Base-by-base conservation (phyloP, 2,329 filamentous ascomycete genomes). In the Coniochaeta pulveracea region DNA sequence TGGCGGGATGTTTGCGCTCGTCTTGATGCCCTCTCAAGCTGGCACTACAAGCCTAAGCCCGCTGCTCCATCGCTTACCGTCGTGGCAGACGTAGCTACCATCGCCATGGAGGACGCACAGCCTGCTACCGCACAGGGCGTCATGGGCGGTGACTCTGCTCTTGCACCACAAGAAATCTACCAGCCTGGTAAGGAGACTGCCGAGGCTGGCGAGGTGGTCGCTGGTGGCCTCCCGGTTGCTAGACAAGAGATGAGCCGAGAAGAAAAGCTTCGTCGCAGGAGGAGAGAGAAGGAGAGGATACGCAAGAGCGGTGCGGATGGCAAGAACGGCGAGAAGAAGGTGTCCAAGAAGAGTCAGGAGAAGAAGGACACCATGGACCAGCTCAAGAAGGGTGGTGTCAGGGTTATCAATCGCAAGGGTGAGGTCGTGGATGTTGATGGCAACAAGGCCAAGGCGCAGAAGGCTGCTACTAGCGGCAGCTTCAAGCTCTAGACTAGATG, bases 91-190 rank as follows among this genome's bases (percentile, higher is more conserved):
- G 84, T 91, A 4, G 85, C 88, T n/a, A 85, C 84, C 4, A 79
- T 96, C 43, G 71, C 74, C 44, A 93, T 96, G 82, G 91, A 98
- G 62, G 91, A 98, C 51, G 89, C 86, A 2, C 81, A 93, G 47
- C 89, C 91, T 6, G 80, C 81, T 11, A 85, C 80, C 1, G 82
- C 83, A 26, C 77, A 79, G 48, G 84, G 81, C 26, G 74, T 86
- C 37, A 66, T 68, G 10, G 75, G 75, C 34, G 72, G 69, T 28
- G 64, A 74, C 42, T 83, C 79, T 48, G 81, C 81, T 64, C 72
- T 98, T 39, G 91, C 91, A 28, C 91, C 91, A 3, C 91, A 96
- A 52, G 91, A 98, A 57, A 69, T 98, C 17, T 98, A 96, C 64
- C 77, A 76, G 47, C 76, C 85, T n/a, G 76, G 78, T 40, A 76